phyloP scores from a whole-genome alignment of 2,329 filamentous ascomycete genomes.

The Fusarium tupiense region DNA sequence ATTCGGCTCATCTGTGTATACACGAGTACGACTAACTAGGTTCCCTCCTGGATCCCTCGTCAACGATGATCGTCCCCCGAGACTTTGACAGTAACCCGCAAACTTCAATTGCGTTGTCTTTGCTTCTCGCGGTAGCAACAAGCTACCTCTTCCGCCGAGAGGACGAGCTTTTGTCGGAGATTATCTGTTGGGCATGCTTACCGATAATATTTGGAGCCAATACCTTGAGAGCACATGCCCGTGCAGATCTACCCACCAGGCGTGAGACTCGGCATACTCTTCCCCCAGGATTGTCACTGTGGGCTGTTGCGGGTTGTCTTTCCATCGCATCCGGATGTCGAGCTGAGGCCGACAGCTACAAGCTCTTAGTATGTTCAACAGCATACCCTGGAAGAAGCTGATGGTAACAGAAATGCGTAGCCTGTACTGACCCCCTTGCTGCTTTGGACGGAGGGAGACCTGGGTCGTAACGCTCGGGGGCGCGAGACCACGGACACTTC shows the following conservation, averaged over 20 bases:
- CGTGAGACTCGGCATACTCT: background rate
- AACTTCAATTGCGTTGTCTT: background rate
- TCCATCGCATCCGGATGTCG: background rate
- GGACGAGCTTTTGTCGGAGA: background rate
- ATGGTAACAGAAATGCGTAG: background rate
- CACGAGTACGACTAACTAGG: background rate
- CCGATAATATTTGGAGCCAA: background rate
- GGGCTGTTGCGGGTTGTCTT: background rate
- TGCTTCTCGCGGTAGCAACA: background rate
- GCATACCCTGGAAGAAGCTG: too few relatives aligned
- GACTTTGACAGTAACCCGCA: accelerated
- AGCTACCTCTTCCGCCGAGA: background rate
- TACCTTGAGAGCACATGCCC: too few relatives aligned
- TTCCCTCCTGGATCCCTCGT: accelerated
- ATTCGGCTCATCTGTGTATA: too few relatives aligned
- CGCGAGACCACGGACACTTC: background rate
- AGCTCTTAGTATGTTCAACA: background rate
- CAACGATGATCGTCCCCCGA: background rate
- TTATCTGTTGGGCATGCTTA: background rate
- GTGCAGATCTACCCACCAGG: background rate
- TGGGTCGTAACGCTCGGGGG: background rate
- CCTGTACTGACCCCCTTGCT: background rate
- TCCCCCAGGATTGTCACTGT: background rate
- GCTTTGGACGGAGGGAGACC: background rate
- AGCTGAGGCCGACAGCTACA: background rate